Base-by-base conservation (phyloP, 345 rosid species). In the Orychophragmus violaceus region DNA sequence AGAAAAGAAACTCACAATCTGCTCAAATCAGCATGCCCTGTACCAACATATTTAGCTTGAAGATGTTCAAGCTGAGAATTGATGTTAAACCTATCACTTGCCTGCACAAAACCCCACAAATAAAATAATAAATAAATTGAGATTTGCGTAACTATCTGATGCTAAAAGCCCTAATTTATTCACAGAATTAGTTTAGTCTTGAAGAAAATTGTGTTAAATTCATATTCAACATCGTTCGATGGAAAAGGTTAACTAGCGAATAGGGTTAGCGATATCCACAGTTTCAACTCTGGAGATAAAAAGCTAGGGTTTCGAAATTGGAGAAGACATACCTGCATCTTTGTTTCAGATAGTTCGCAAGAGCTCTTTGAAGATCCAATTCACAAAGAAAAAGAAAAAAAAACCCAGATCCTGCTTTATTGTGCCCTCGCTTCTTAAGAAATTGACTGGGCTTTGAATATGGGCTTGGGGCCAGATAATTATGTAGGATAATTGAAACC, bases 61-160 rank as follows among this genome's bases (percentile, higher is more conserved):
- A 90, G 97, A 80, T 90, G 99, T 75, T 94, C 99, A 35, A 94
- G 96, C 84, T 90, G 97, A 64, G 99, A 94, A 59, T 90, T 94
- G 56, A 94, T 94, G 82, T 94, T 94, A 74, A 94, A 94, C 83
- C 96, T 85, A 81, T 94, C 97, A 68, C 99, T 94, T 37, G 96
- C 95, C 99, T 94, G 85, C 85, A 74, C 48, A 62, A 29, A 53
- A 13, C 22, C 27, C n/a, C 14, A 35, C 5, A 28, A 3, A 13
- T 1, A 8, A 41, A 18, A 3, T 11, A 9, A 8, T 27, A 62
- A 6, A 25, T 16, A 23, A 16, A 6, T 10, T 11, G 8, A 52
- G 50, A 66, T 27, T 39, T 10, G 3, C 33, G 12, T 6, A 19
- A 9, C 66, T 25, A 18, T 59, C 23, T 6, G 42, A 46, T 16